phyloP scores from a whole-genome alignment of 371 early-diverging fungal genomes.

The Chytridiales sp. region DNA sequence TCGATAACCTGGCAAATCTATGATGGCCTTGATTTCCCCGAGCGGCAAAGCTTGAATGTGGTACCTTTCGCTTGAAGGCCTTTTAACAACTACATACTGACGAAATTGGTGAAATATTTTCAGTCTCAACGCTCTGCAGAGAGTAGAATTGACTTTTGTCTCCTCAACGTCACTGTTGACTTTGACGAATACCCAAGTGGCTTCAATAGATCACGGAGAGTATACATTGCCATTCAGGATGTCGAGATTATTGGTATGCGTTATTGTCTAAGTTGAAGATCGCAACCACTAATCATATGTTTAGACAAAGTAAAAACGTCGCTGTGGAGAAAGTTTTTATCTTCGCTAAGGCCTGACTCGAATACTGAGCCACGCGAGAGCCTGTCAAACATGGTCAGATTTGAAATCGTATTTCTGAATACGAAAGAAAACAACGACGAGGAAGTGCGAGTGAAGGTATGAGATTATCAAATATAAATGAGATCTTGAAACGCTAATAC shows the following conservation, averaged over 20 bases:
- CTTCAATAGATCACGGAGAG: slow-evolving; percentile 49
- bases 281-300: slow-evolving; percentile 4
- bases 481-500: not conserved
- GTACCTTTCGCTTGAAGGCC: too few species aligned
- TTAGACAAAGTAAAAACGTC: slow-evolving; percentile 73
- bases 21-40: too few species aligned
- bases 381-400: slow-evolving; percentile 63
- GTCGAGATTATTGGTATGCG: slow-evolving; percentile 3
- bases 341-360: slow-evolving; percentile 61
- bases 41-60: too few species aligned
- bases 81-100: too few species aligned
- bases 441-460: slow-evolving; percentile 64
- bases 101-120: too few species aligned
- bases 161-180: slow-evolving; percentile 6
- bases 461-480: not conserved
- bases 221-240: slow-evolving; percentile 46
- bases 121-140: not conserved
- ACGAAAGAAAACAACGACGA: slow-evolving; percentile 47
- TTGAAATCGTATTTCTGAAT: slow-evolving; percentile 64
- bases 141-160: slow-evolving; percentile 5
- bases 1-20: too few species aligned
- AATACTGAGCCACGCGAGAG: slow-evolving; percentile 58
- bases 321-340: slow-evolving; percentile 70
- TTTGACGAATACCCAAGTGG: slow-evolving; percentile 57
- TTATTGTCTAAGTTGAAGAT: not conserved